A percentile compares a stretch with the other conserved stretches of the same genome.
Conservation (phyloP, 169 alveolate species). For the Plasmodium fragile region DNA sequence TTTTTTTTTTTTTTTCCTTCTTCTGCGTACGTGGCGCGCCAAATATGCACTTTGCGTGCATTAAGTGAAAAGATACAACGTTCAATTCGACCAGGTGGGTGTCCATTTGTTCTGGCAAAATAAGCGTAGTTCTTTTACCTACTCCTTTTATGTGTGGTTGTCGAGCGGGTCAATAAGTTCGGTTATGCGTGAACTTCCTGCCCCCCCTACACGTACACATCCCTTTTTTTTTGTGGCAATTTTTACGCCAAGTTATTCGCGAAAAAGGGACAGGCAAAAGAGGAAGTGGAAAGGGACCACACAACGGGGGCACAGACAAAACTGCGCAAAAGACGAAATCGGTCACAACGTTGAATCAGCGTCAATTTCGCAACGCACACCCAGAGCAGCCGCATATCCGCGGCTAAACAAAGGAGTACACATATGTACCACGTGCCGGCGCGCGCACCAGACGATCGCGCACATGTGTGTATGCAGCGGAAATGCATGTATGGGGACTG, state of each 20-base stretch:
- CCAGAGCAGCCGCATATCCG: not conserved
- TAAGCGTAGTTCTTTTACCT: not conserved
- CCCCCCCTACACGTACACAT: not conserved
- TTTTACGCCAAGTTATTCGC: not conserved
- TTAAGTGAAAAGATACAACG: not conserved
- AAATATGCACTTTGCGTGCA: conserved; percentile 11
- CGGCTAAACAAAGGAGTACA: not conserved
- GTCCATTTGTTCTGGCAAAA: not conserved
- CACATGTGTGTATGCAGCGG: not conserved
- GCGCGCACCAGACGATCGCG: not conserved
- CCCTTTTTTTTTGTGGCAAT: not conserved
- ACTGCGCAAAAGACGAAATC: not conserved
- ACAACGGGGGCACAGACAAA: not conserved
- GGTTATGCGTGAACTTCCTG: not conserved
- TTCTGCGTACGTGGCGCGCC: not conserved
- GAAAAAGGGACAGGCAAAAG: not conserved
- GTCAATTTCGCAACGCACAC: not conserved
- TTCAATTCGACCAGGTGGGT: not conserved
- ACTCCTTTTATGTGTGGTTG: not conserved
- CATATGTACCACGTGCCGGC: not conserved
- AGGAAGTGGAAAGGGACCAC: not conserved
- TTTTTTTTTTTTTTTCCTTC: not conserved
- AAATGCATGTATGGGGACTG: not conserved
- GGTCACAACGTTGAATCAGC: not conserved
- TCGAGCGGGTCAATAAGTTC: not conserved